These are phyloP conservation scores for Leccinum solheimii DNA, from an alignment of 1,284 basidiomycete species.

Conservation along the genomic window DNA sequence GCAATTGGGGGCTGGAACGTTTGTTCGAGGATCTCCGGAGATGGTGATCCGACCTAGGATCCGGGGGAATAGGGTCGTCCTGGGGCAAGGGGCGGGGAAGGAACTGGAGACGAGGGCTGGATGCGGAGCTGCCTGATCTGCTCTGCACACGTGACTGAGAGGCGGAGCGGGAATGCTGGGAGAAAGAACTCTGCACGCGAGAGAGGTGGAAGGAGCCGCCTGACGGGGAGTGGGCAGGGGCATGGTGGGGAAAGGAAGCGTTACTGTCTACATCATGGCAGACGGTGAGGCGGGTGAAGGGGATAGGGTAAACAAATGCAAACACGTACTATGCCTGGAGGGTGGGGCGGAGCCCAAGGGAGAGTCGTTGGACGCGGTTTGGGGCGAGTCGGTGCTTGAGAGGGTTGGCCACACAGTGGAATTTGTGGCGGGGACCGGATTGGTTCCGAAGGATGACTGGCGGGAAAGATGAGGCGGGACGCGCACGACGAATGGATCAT, in stretches of 20 bases:
- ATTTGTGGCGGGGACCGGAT: conserved; percentile 33
- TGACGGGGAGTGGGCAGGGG: conserved; percentile 21
- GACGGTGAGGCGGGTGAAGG: conserved; percentile 8
- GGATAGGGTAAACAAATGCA: conserved; percentile 14
- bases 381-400: conserved; percentile 9
- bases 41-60: conserved; percentile 30
- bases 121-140: conserved; percentile 43
- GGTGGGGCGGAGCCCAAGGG: conserved; percentile 24
- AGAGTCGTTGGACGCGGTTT: conserved; percentile 45
- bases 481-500: conserved; percentile 51
- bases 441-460: conserved; percentile 31
- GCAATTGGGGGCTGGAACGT: conserved; percentile 22
- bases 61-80: conserved; percentile 24
- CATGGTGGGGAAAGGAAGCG: conserved; percentile 28
- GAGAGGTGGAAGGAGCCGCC: conserved; percentile 31
- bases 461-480: conserved; percentile 32
- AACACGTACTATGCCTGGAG: conserved; percentile 51
- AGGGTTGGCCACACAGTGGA: conserved; percentile 23
- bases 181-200: conserved; percentile 37
- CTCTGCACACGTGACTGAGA: conserved; percentile 45
- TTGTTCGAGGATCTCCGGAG: conserved; percentile 16
- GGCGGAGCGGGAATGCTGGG: conserved; percentile 31
- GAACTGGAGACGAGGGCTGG: conserved; percentile 41
- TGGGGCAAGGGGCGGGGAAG: conserved; percentile 34
- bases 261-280: conserved; percentile 24